Percentiles rank a stretch among this genome's conserved stretches.
phyloP scores from a whole-genome alignment of 805 yeast species.

The Lachancea lanzarotensis region DNA sequence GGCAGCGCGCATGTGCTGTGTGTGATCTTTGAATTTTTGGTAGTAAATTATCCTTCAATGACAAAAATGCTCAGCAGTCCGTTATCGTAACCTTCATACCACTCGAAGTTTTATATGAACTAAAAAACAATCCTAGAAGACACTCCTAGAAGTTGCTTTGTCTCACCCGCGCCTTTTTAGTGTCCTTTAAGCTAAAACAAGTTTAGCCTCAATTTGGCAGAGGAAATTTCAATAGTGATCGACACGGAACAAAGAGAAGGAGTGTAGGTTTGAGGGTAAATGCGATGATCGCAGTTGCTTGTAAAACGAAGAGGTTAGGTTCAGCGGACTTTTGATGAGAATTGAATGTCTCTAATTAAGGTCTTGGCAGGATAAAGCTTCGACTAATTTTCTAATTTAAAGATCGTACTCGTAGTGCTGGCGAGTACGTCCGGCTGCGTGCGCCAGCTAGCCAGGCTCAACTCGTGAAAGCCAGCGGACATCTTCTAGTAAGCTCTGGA shows the following conservation, averaged over 20 bases:
- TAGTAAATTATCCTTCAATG: background rate
- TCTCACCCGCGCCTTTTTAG: constrained; percentile 6
- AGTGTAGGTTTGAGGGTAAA: background rate
- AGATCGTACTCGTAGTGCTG: too few species aligned
- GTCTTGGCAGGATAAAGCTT: too few species aligned
- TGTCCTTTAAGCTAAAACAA: background rate
- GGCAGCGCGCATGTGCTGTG: constrained; percentile 2
- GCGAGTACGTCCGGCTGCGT: too few species aligned
- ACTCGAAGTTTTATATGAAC: background rate
- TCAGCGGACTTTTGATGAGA: too few species aligned
- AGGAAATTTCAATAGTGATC: background rate
- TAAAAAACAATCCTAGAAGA: background rate
- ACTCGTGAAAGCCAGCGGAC: background rate
- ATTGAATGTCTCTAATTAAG: too few species aligned
- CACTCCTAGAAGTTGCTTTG: background rate
- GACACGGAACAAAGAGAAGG: background rate
- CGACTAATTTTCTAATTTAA: too few species aligned
- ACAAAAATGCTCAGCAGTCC: background rate
- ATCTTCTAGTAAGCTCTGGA: background rate
- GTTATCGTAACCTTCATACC: background rate
- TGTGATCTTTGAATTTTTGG: background rate
- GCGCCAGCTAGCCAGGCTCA: background rate
- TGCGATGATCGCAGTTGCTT: too few species aligned
- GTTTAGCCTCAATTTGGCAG: background rate
- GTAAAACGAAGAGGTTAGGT: too few species aligned